Base-by-base conservation (phyloP, 1,284 basidiomycete genomes). In the Cryptococcus deneoformans region DNA sequence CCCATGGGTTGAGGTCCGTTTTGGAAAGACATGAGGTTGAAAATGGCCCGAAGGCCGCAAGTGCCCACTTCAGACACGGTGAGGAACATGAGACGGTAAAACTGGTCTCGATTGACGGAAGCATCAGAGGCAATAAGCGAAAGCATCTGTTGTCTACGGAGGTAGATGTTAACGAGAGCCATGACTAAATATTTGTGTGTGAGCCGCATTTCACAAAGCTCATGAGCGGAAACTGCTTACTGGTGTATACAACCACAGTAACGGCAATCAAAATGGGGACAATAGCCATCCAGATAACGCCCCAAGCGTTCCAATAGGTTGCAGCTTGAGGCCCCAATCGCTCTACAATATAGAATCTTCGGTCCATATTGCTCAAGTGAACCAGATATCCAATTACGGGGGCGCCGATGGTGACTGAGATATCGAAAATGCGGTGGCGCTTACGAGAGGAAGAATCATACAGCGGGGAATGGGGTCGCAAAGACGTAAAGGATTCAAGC, bases 241-340 rank as follows among this genome's bases (percentile, higher is more conserved):
- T 61, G 10, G 72, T 75, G 56, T 71, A 75, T 7, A 61, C 56
- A 20, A 59, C 60, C 54, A 61, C 59, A 16, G 56, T 63, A 1
- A 56, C 52, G 10, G 73, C 73, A 42, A 75, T 72, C 11, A 59
- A 38, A 44, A 75, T 71, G 5, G 73, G 73, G 2, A 75, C 57
- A 50, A 69, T 62, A 61, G 73, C 73, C 63, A 71, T 71, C 50
- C 58, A 61, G 29, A 70, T 64, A 6, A 72, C 66, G n/a, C 70
- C 72, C 70, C 71, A 75, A 9, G 68, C 60, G 53, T 73, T 63
- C 73, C 73, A 75, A 46, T 70, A 72, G 9, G 68, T 72, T 6
- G 66, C 66, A 24, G 70, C 68, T 54, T 67, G 47, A 2, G 68
- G 68, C 1, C 71, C 71, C 14, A 64, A 66, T 3, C 58, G 53